Evolutionary conservation across 2,329 filamentous ascomycete genomes (phyloP).

Genomic region (Aureobasidium vineae): DNA sequence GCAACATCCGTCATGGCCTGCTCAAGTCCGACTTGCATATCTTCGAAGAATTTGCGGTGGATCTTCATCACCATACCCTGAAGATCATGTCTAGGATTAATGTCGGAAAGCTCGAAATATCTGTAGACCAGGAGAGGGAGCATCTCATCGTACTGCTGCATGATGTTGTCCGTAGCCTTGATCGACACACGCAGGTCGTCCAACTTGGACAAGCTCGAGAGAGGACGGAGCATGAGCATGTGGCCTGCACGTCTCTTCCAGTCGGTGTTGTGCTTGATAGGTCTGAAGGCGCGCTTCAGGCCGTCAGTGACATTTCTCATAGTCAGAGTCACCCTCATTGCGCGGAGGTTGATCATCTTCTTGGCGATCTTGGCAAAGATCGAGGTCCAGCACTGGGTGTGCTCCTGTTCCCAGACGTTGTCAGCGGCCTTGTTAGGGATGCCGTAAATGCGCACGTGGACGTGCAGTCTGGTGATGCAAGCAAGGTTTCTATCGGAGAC

Average conservation of each 20-base stretch:
- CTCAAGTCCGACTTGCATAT: not conserved
- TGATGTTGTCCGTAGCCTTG: slow-evolving; percentile 9
- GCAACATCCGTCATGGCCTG: slow-evolving; percentile 10
- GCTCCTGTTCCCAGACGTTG: slow-evolving; percentile 12
- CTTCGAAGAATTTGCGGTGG: not conserved
- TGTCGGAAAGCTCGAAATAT: not conserved
- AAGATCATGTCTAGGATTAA: not conserved
- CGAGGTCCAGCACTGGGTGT: slow-evolving; percentile 7
- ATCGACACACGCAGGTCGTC: not conserved
- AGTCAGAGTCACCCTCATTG: not conserved
- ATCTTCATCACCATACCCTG: not conserved
- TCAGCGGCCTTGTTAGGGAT: slow-evolving; percentile 2
- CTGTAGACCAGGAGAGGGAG: not conserved
- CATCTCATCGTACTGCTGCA: not conserved
- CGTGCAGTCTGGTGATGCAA: slow-evolving; percentile 3
- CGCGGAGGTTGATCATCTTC: slow-evolving; percentile 11
- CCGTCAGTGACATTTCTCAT: slow-evolving; percentile 6
- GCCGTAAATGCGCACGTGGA: slow-evolving; percentile 14
- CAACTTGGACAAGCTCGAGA: slow-evolving; percentile 7
- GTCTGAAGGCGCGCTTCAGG: slow-evolving; percentile 11
- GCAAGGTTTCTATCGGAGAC: slow-evolving; percentile 4
- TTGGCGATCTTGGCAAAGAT: not conserved
- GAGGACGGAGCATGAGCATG: slow-evolving; percentile 21
- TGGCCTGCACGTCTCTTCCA: slow-evolving; percentile 16
- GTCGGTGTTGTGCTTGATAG: not conserved